phyloP scores from a whole-genome alignment of 2,329 filamentous ascomycete species.

The Ilyonectria robusta region DNA sequence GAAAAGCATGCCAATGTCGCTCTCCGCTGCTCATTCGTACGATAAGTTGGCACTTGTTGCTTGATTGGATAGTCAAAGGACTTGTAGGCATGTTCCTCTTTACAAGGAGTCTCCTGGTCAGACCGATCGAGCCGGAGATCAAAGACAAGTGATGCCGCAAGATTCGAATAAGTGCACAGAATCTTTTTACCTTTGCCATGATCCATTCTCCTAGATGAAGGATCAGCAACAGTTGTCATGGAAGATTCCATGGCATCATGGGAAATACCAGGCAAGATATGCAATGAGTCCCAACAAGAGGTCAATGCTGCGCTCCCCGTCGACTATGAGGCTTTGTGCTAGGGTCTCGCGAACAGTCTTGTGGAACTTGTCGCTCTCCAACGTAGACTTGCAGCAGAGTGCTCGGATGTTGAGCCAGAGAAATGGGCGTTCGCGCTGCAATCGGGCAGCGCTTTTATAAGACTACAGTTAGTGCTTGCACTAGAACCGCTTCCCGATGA shows the following conservation, averaged over 20 bases:
- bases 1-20: slow-evolving; percentile 48
- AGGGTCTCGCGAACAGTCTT: slow-evolving; percentile 37
- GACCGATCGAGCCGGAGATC: slow-evolving; percentile 38
- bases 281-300: slow-evolving; percentile 44
- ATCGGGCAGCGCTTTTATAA: slow-evolving; percentile 30
- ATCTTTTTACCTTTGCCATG: slow-evolving; percentile 29
- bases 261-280: slow-evolving; percentile 43
- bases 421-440: slow-evolving; percentile 52
- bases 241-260: neutral
- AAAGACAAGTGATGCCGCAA: slow-evolving; percentile 34
- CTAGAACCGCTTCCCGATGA: neutral
- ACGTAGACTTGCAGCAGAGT: slow-evolving; percentile 38
- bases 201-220: slow-evolving; percentile 29
- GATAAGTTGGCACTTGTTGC: slow-evolving; percentile 19
- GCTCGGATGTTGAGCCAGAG: slow-evolving; percentile 55
- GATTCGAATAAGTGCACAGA: slow-evolving; percentile 26
- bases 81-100: slow-evolving; percentile 28
- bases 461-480: slow-evolving; percentile 5
- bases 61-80: slow-evolving; percentile 36
- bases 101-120: slow-evolving; percentile 28
- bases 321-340: slow-evolving; percentile 42
- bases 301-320: slow-evolving; percentile 44
- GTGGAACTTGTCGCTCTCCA: slow-evolving; percentile 41
- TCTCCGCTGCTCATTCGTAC: slow-evolving; percentile 52
- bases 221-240: slow-evolving; percentile 7